phyloP scores from a whole-genome alignment of 2,329 filamentous ascomycete genomes.

The Tolypocladium pustulatum region DNA sequence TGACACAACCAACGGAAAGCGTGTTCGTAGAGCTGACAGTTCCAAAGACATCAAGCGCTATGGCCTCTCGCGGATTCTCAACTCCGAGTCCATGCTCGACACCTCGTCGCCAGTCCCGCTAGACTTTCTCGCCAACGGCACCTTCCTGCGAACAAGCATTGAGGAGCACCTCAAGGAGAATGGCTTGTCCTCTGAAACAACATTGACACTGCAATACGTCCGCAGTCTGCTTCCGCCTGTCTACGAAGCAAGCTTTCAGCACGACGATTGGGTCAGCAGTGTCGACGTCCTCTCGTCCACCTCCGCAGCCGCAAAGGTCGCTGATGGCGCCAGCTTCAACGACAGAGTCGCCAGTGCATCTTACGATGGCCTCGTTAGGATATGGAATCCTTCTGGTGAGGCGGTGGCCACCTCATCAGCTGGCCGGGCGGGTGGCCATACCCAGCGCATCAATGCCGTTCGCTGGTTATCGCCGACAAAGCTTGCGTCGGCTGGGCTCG shows the following conservation, averaged over 20 bases:
- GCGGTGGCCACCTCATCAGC: conserved; percentile 67
- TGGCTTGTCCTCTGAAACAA: conserved; percentile 81
- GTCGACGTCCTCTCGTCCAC: conserved; percentile 70
- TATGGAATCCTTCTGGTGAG: conserved; percentile 87
- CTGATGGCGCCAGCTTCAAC: conserved; percentile 18
- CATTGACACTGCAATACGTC: conserved; percentile 83
- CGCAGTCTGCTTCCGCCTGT: conserved; percentile 81
- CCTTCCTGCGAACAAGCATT: conserved; percentile 78
- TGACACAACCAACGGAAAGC: neutral
- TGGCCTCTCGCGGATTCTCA: conserved; percentile 59
- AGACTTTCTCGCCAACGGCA: conserved; percentile 92
- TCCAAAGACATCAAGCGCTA: conserved; percentile 53
- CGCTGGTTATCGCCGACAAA: conserved; percentile 71
- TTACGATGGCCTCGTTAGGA: conserved; percentile 78
- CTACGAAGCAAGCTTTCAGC: conserved; percentile 86
- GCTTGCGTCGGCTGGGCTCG: conserved; percentile 73
- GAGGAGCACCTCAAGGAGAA: conserved; percentile 82
- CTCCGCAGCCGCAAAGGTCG: conserved; percentile 45
- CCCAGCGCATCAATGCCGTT: conserved; percentile 67
- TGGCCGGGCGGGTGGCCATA: conserved; percentile 60
- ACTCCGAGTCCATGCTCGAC: conserved; percentile 61
- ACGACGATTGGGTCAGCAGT: conserved; percentile 92
- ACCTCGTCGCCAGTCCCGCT: conserved; percentile 62
- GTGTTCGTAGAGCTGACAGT: neutral
- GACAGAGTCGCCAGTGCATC: conserved; percentile 75